phyloP scores from a whole-genome alignment of 2,329 filamentous ascomycete species.

The Anisogramma anomala region DNA sequence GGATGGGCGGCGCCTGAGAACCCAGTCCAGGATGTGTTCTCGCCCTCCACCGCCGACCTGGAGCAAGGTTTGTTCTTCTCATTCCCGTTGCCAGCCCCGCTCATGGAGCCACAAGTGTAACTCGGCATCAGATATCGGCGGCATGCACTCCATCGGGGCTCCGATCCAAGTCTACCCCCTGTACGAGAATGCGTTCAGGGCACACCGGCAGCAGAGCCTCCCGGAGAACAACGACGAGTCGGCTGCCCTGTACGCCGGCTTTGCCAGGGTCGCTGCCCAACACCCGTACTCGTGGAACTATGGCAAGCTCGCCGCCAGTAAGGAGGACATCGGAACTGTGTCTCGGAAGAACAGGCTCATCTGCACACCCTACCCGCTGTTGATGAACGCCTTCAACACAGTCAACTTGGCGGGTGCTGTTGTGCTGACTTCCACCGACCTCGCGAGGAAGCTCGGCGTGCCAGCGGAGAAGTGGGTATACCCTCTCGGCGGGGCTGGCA shows the following conservation, averaged over 20 bases:
- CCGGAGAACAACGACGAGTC: constrained; percentile 48
- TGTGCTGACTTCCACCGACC: constrained; percentile 45
- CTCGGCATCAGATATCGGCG: constrained; percentile 40
- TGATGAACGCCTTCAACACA: constrained; percentile 63
- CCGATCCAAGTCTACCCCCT: constrained; percentile 58
- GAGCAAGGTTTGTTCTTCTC: constrained; percentile 28
- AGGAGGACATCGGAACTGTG: constrained; percentile 41
- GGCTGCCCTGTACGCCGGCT: constrained; percentile 46
- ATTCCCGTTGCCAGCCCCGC: too few species aligned
- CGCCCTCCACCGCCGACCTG: constrained; percentile 35
- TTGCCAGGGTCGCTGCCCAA: constrained; percentile 42
- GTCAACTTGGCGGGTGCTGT: constrained; percentile 52
- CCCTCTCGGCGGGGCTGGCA: constrained; percentile 51
- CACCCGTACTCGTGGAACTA: constrained; percentile 48
- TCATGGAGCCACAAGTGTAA: too few species aligned
- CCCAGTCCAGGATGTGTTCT: constrained; percentile 18
- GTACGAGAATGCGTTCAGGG: constrained; percentile 53
- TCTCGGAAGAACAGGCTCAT: constrained; percentile 53
- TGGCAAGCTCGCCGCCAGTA: constrained; percentile 31
- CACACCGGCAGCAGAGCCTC: constrained; percentile 41
- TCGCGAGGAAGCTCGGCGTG: constrained; percentile 43
- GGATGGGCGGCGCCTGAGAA: constrained; percentile 42
- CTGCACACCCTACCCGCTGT: constrained; percentile 53
- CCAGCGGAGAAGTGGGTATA: constrained; percentile 50
- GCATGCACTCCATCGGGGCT: constrained; percentile 45